Conservation (phyloP, 768 basidiomycete species). For the Xerocomellus chrysenteron region DNA sequence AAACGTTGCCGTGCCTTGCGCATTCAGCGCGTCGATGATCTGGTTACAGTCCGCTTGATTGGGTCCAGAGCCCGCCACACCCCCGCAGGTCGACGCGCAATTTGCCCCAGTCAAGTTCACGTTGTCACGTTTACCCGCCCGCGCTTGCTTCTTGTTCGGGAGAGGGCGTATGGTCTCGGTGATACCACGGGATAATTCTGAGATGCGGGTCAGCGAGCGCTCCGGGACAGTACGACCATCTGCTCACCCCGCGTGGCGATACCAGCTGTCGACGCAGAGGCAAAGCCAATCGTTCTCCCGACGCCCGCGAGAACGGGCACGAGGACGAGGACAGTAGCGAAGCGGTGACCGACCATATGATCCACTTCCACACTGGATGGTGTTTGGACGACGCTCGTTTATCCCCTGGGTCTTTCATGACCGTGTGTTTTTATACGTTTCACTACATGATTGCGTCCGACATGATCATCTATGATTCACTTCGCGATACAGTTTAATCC, state of each 20-base stretch:
- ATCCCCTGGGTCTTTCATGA: background rate
- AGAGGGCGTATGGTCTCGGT: background rate
- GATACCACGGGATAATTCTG: background rate
- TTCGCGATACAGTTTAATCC: background rate
- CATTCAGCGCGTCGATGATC: background rate
- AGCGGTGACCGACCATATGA: background rate
- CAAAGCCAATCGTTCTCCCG: background rate
- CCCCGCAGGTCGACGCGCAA: background rate
- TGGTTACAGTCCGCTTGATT: constrained; percentile 9
- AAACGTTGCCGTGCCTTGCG: background rate
- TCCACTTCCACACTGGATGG: background rate
- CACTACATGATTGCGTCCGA: background rate
- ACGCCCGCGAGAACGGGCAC: background rate
- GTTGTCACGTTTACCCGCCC: background rate
- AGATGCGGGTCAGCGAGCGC: background rate
- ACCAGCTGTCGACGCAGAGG: background rate
- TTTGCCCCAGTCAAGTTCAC: background rate
- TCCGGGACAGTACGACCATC: background rate
- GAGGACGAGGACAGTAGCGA: background rate
- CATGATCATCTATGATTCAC: background rate
- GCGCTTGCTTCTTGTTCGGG: background rate
- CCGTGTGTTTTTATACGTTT: background rate
- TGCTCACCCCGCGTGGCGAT: background rate
- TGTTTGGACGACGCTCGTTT: background rate
- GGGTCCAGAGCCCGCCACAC: background rate